Evolutionary conservation across 352 stramenopile genomes (phyloP), one percentile per base, ranked within the genome.

Genomic region (Pythium rishiriense): DNA sequence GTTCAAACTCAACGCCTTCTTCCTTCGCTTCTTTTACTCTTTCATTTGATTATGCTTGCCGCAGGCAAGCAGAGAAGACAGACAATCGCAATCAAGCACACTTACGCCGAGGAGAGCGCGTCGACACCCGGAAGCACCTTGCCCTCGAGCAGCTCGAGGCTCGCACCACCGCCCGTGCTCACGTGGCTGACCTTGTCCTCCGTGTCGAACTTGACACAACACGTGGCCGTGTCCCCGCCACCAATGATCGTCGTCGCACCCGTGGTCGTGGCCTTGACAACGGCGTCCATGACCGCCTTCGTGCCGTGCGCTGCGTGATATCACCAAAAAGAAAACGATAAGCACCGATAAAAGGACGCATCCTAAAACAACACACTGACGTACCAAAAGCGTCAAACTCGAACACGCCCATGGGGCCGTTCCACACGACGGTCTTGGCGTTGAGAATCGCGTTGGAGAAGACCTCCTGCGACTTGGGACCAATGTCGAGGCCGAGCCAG

Each of bases 381-480:
- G 59, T 90, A 77, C 85, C 81, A 68, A 99, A 99, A 21, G 89
- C 89, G 58, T 99, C 93, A 63, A 99, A 98, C 83, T 99, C 98
- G 77, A 99, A 99, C 48, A 99, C 98, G 60, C 98, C 98, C 95
- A 99, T 99, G 26, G 98, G 98, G 56, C 98, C 98, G 85, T 99
- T 99, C 98, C 98, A 99, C 58, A 99, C 96, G 57, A 99, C 73
- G 31, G 97, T 99, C 76, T 98, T 98, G 66, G 91, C 88, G 51
- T 82, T 78, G 12, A 74, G 49, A 28, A 98, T 73, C 50, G 87
- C 91, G 0, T 80, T 68, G 24, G 78, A 75, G 63, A 98, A 98
- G 14, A 66, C 69, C 49, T 94, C 78, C 58, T 84, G 83, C 39
- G 88, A 96, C 67, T 98, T 91, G 7, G 97, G 96, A 58, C 98